These are phyloP conservation scores for Boletus barrowsii DNA, from an alignment of 768 basidiomycete genomes.

Conservation along the genomic window DNA sequence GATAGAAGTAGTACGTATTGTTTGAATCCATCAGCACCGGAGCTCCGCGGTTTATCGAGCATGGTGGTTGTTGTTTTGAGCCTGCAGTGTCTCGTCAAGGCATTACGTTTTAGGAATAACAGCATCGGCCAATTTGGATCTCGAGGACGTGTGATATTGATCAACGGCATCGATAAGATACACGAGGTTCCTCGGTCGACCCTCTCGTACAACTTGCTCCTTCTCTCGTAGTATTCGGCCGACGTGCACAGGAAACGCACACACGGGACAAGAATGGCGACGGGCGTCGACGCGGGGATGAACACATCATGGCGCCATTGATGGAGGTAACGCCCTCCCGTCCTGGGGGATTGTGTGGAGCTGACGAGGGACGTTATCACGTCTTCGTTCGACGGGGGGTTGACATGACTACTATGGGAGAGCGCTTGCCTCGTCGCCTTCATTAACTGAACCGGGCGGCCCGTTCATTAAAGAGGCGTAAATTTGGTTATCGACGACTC, in stretches of 20 bases:
- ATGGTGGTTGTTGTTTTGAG: not conserved
- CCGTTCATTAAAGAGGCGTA: constrained; percentile 1
- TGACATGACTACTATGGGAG: constrained; percentile 21
- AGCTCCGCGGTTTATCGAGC: constrained; percentile 30
- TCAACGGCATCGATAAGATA: constrained; percentile 21
- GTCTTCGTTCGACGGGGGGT: constrained; percentile 8
- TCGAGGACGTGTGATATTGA: constrained; percentile 9
- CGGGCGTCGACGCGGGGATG: not conserved
- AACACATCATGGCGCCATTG: not conserved
- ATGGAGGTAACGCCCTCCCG: not conserved
- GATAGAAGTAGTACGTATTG: constrained; percentile 21
- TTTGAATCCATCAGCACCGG: constrained; percentile 12
- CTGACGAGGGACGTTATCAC: not conserved
- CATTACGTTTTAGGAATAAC: constrained; percentile 7
- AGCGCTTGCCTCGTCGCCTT: not conserved
- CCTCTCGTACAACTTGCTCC: not conserved
- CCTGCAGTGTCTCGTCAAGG: constrained; percentile 1
- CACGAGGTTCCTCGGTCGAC: constrained; percentile 9
- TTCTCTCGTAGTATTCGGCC: not conserved
- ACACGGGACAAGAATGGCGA: constrained; percentile 3
- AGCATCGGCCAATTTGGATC: constrained; percentile 11
- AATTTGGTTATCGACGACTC: not conserved
- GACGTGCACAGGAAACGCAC: not conserved
- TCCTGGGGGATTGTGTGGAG: constrained; percentile 11
- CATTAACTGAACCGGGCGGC: too few species aligned